These are phyloP conservation scores for Fomitopsis palustris DNA, from an alignment of 1,284 basidiomycete species.

Conservation along the genomic window DNA sequence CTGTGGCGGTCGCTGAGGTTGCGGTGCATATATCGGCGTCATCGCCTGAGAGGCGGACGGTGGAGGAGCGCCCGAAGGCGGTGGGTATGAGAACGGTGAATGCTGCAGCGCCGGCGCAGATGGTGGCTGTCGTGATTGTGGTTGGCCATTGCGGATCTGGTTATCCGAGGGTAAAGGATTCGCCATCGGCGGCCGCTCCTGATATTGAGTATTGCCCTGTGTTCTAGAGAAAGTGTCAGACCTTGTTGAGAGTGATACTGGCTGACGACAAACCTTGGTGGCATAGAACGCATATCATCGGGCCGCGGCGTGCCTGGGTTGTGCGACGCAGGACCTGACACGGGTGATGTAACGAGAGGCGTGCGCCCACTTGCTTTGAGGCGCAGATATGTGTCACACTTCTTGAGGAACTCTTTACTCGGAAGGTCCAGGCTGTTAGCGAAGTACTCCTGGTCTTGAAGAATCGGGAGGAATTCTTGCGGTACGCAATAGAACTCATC, in stretches of 20 bases:
- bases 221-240: constrained; percentile 16
- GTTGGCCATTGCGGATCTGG: constrained; percentile 37
- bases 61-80: constrained; percentile 28
- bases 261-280: constrained; percentile 25
- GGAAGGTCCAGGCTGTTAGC: constrained; percentile 78
- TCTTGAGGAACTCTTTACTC: constrained; percentile 88
- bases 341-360: constrained; percentile 34
- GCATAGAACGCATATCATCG: constrained; percentile 26
- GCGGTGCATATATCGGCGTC: constrained; percentile 39
- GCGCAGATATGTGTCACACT: constrained; percentile 76
- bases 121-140: constrained; percentile 32
- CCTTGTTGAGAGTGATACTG: neutral
- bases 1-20: constrained; percentile 34
- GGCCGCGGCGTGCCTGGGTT: constrained; percentile 23
- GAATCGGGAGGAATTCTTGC: constrained; percentile 76
- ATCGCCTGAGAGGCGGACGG: constrained; percentile 40
- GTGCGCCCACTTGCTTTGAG: constrained; percentile 42
- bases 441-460: constrained; percentile 87
- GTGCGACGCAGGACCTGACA: constrained; percentile 27
- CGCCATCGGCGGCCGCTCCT: constrained; percentile 34
- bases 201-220: constrained; percentile 27
- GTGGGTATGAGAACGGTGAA: constrained; percentile 41
- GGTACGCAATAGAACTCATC: constrained; percentile 93
- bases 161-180: constrained; percentile 35
- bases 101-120: constrained; percentile 39